phyloP scores from a whole-genome alignment of 257 asterid species.

The Jacaranda mimosifolia region DNA sequence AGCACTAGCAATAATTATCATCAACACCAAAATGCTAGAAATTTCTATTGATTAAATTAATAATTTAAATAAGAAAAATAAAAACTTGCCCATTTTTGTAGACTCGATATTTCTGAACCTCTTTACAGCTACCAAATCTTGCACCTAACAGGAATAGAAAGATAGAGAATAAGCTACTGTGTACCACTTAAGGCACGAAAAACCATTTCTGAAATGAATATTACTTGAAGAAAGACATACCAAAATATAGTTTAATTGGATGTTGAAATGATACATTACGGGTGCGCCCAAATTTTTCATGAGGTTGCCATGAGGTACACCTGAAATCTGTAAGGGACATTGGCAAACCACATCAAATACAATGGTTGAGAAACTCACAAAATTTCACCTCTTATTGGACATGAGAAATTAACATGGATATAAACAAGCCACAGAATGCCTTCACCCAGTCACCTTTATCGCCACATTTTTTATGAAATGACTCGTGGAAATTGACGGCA shows the following conservation, averaged over 20 bases:
- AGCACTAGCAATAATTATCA: slow-evolving; percentile 18
- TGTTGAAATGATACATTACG: slow-evolving; percentile 91
- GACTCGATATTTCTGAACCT: slow-evolving; percentile 71
- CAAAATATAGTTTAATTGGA: slow-evolving; percentile 93
- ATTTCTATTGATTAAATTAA: not conserved
- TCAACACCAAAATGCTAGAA: slow-evolving; percentile 19
- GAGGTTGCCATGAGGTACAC: slow-evolving; percentile 77
- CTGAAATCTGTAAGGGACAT: slow-evolving; percentile 65
- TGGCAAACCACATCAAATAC: slow-evolving; percentile 32
- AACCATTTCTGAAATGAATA: slow-evolving; percentile 34
- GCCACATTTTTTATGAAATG: slow-evolving; percentile 88
- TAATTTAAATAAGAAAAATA: too few relatives aligned
- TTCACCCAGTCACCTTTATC: slow-evolving; percentile 79
- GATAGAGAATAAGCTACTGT: slow-evolving; percentile 31
- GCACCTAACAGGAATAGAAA: slow-evolving; percentile 65
- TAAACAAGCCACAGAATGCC: slow-evolving; percentile 37
- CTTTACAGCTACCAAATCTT: slow-evolving; percentile 83
- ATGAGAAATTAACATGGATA: slow-evolving; percentile 17
- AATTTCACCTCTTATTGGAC: slow-evolving; percentile 25
- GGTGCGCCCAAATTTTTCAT: slow-evolving; percentile 72
- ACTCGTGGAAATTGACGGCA: slow-evolving; percentile 67
- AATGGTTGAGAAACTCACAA: slow-evolving; percentile 25
- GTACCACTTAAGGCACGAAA: slow-evolving; percentile 30
- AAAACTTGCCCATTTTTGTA: slow-evolving; percentile 59
- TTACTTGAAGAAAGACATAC: slow-evolving; percentile 50